Conservation (phyloP, 208 protist species). For the Herpetomonas samuelpessoai region DNA sequence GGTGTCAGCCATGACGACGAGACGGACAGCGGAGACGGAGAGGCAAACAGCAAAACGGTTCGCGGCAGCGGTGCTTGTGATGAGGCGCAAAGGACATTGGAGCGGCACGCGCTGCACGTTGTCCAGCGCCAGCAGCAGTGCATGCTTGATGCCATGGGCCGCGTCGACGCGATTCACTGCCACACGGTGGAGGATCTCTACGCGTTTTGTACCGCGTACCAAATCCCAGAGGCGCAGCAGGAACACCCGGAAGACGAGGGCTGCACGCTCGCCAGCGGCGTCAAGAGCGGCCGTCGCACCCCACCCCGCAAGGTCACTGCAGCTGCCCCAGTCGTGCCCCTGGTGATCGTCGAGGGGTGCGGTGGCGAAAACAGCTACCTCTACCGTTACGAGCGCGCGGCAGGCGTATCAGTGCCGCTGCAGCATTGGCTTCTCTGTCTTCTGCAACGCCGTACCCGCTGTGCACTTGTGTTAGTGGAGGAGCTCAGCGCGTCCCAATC, state of each 20-base stretch:
- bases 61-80: background rate
- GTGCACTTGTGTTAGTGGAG: constrained; percentile 65
- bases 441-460: constrained; percentile 52
- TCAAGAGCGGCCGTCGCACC: too few species aligned
- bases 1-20: background rate
- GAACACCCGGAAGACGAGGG: background rate
- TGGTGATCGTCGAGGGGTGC: constrained; percentile 51
- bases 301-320: too few species aligned
- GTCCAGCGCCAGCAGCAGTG: constrained; percentile 17
- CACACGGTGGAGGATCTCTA: constrained; percentile 32
- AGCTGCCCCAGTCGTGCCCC: constrained; percentile 21
- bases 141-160: constrained; percentile 31
- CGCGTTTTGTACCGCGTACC: constrained; percentile 12
- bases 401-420: constrained; percentile 38
- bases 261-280: background rate
- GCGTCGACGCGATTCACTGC: constrained; percentile 53
- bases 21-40: background rate
- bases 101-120: background rate
- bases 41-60: background rate
- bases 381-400: constrained; percentile 54
- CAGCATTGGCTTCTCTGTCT: constrained; percentile 45
- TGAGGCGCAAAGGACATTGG: background rate
- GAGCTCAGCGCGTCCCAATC: constrained; percentile 3
- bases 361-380: constrained; percentile 35
- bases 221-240: background rate